phyloP scores from a whole-genome alignment of 2,329 filamentous ascomycete species.

The Nannizzia gypsea region DNA sequence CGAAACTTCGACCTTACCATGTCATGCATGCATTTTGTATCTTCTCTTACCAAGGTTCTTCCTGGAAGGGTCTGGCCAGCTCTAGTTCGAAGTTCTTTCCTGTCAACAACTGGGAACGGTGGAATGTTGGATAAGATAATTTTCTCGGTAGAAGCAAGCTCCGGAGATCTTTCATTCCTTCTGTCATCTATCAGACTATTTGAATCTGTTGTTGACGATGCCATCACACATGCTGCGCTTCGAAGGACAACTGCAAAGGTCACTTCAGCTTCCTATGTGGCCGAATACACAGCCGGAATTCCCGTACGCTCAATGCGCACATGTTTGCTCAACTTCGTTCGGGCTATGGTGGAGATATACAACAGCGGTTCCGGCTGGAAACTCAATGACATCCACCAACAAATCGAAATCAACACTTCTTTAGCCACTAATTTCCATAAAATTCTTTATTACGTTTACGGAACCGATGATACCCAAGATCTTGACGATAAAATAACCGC shows the following conservation, averaged over 20 bases:
- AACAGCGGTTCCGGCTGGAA: conserved; percentile 81
- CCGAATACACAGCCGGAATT: conserved; percentile 53
- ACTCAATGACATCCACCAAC: conserved; percentile 57
- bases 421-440: conserved; percentile 60
- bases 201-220: conserved; percentile 61
- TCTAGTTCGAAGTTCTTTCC: conserved; percentile 65
- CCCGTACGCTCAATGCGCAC: conserved; percentile 66
- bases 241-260: conserved; percentile 27
- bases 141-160: conserved; percentile 67
- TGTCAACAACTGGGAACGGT: conserved; percentile 63
- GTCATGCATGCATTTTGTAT: conserved; percentile 69
- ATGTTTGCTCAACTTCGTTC: conserved; percentile 60
- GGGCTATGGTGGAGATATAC: conserved; percentile 67
- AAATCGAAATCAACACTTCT: conserved; percentile 54
- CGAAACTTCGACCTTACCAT: conserved; percentile 56
- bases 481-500: conserved; percentile 43
- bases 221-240: conserved; percentile 45
- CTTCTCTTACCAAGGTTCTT: conserved; percentile 56
- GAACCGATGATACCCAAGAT: conserved; percentile 52
- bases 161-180: conserved; percentile 66
- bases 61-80: conserved; percentile 86
- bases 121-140: conserved; percentile 68
- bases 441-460: conserved; percentile 60
- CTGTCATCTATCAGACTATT: conserved; percentile 63
- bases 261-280: conserved; percentile 20